Evolutionary conservation across 2,329 filamentous ascomycete species (phyloP), one percentile per base, ranked within the genome.

Genomic region (Exophiala aquamarina): DNA sequence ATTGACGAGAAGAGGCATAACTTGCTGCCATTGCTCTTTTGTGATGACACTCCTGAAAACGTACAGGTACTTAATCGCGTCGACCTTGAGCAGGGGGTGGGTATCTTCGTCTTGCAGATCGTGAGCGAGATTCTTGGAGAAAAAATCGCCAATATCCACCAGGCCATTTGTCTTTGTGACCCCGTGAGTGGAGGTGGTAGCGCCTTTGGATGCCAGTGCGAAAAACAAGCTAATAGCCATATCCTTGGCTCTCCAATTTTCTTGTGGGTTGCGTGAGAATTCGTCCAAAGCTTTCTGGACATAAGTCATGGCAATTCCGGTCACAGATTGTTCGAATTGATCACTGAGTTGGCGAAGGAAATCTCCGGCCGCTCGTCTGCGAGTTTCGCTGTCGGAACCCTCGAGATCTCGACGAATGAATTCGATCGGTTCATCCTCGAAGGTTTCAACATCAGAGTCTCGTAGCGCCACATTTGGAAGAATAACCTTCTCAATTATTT

Each of bases 351-450:
- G 87, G 54, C 89, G 82, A 49, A 98, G 71, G 72, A 98, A 98
- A 66, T 97, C 93, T 1, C 92, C 97, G 1, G 94, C 91, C 32
- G 93, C 92, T 61, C 93, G 81, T 58, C 93, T 79, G 62, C 93
- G 79, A 1, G 93, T 98, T 65, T 97, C 93, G 44, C 87, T 94
- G 68, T 98, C 93, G 2, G 93, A 96, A 5, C 93, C 93, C 67
- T 98, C 93, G 38, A 98, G 75, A 67, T 98, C 93, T 61, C 90
- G 82, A 54, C 93, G 82, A 63, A 98, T 98, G 65, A 95, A 98
- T 68, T 98, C 93, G 57, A 98, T 98, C 0, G 93, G 93, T 72
- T 98, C 94, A 64, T 98, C 94, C 65, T 98, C 93, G 60, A 98
- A 97, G 57, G 95, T 79, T 66, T 98, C 93, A 44, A 95, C 80